Base-by-base conservation (phyloP, 1,284 basidiomycete genomes). In the Meira nashicola region DNA sequence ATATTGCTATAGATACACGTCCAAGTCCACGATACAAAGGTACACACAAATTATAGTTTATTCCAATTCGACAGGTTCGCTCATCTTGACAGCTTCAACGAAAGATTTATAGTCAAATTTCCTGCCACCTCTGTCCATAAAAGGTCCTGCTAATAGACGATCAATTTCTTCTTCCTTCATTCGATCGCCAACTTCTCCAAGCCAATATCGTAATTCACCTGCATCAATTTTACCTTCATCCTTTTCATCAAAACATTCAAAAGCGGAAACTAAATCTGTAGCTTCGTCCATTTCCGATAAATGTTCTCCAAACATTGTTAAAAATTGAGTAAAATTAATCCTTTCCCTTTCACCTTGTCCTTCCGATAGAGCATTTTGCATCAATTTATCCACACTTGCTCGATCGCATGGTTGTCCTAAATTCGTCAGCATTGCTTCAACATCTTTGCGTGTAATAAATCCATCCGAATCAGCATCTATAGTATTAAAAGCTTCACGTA, bases 401-500 rank as follows among this genome's bases (percentile, higher is more conserved):
- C 33, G 33, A 17, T 59, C 51, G 43, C 49, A 25, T 9, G 23
- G 14, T 62, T 65, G 17, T 59, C 76, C 79, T 21, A 80, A 70
- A 39, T 74, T 76, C 1, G 52, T 50, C 17, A 80, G 70, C 65
- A 79, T 68, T 10, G 66, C 65, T 0, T 64, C 60, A 17, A 80
- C 57, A 55, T 80, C 78, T 21, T 41, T 21, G 41, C 68, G 62
- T 10, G 67, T 67, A 62, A 80, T 76, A 47, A 74, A 54, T 4
- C 79, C 79, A 59, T 80, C 79, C 8, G 63, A 60, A 57, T 80
- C 74, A 38, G 76, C 67, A 57, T 80, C 80, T 56, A 80, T 70
- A 61, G 79, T 68, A 53, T 65, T 70, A 65, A 80, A 80, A 1
- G 79, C 80, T 51, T 80, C 79, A 50, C 79, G 76, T 70, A 80